Conservation (phyloP, 164 flowering plant genomes). For the Tetrastigma voinierianum region DNA sequence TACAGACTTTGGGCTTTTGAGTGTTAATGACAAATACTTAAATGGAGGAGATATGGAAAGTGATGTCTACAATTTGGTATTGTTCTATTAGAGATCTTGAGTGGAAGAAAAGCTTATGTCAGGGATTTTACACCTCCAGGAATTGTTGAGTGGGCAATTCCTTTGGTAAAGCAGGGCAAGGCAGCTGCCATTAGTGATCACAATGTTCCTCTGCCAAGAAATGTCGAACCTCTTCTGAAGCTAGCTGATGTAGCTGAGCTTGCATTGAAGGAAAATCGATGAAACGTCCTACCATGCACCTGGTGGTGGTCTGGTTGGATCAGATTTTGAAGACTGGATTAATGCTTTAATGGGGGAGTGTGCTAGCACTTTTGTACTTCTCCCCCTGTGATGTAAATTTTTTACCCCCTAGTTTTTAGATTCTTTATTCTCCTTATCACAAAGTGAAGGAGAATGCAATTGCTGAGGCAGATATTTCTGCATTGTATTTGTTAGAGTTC, state of each 20-base stretch:
- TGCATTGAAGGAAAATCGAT: constrained; percentile 53
- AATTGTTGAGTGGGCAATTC: constrained; percentile 84
- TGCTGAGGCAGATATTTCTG: too few species aligned
- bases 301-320: constrained; percentile 57
- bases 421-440: too few species aligned
- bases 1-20: constrained; percentile 64
- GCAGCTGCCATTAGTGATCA: constrained; percentile 78
- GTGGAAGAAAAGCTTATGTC: constrained; percentile 83
- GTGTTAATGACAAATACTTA: constrained; percentile 39
- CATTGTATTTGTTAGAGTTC: too few species aligned
- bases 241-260: constrained; percentile 79
- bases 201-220: constrained; percentile 66
- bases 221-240: constrained; percentile 81
- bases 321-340: constrained; percentile 59
- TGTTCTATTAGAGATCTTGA: constrained; percentile 77
- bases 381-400: too few species aligned
- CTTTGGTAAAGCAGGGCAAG: constrained; percentile 60
- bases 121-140: constrained; percentile 54
- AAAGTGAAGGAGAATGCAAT: too few species aligned
- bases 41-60: constrained; percentile 37
- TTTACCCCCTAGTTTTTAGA: too few species aligned
- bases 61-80: constrained; percentile 74
- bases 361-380: too few species aligned
- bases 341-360: constrained; percentile 25
- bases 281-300: constrained; percentile 66